phyloP scores from a whole-genome alignment of 495 filamentous ascomycete species.

The Xylaria cubensis region DNA sequence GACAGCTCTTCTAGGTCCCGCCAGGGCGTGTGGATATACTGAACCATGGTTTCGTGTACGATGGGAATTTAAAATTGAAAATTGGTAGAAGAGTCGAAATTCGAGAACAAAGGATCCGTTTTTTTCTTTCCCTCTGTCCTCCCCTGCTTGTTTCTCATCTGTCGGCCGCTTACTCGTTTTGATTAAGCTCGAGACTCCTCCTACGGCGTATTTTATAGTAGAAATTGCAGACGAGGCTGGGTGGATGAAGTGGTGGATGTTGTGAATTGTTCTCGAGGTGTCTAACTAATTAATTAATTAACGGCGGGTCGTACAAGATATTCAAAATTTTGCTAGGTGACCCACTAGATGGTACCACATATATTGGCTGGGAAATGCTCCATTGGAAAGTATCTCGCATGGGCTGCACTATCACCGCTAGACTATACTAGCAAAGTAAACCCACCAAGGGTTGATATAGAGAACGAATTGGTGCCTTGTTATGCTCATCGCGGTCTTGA shows the following conservation, averaged over 20 bases:
- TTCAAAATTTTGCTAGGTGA: slow-evolving; percentile 13
- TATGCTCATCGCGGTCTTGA: neutral
- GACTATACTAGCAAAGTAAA: neutral
- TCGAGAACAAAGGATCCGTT: neutral
- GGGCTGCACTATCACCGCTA: slow-evolving; percentile 1
- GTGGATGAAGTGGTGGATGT: slow-evolving; percentile 1
- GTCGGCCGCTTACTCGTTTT: neutral
- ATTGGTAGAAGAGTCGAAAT: slow-evolving; percentile 5
- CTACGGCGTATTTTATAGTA: neutral
- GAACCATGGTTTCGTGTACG: slow-evolving; percentile 60
- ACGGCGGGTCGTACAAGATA: neutral
- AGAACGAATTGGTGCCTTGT: neutral
- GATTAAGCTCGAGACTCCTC: slow-evolving; percentile 1
- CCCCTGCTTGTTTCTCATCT: neutral
- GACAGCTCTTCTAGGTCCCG: slow-evolving; percentile 69
- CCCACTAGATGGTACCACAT: slow-evolving; percentile 1
- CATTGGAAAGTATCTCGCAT: neutral
- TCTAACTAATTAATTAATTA: neutral
- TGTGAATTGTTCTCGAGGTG: neutral
- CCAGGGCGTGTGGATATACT: slow-evolving; percentile 83
- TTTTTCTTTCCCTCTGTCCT: neutral
- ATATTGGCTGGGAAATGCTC: slow-evolving; percentile 4
- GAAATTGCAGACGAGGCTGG: neutral
- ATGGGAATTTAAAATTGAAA: slow-evolving; percentile 20
- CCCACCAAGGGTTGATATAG: neutral